These are phyloP conservation scores for Acorus calamus DNA, from an alignment of 106 monocot species.

Conservation along the genomic window DNA sequence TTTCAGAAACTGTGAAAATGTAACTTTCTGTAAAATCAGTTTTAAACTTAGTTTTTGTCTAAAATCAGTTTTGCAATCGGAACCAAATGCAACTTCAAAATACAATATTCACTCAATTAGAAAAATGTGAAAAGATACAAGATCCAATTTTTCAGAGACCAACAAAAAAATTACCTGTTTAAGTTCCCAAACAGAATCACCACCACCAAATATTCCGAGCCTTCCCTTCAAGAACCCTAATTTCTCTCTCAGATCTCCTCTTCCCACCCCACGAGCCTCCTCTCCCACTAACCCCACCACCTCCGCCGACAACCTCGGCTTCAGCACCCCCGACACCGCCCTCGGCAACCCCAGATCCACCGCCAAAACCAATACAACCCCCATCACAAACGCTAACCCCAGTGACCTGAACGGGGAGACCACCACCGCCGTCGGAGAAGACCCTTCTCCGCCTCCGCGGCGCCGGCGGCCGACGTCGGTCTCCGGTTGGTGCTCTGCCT, in stretches of 20 bases:
- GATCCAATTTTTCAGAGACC: not conserved
- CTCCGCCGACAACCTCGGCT: slow-evolving; percentile 33
- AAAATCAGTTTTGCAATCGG: no score
- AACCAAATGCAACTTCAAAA: no score
- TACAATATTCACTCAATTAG: no score
- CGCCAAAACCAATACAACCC: slow-evolving; percentile 12
- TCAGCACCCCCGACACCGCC: slow-evolving; percentile 9
- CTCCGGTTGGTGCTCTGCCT: not conserved
- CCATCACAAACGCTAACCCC: slow-evolving; percentile 15
- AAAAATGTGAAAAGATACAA: not conserved
- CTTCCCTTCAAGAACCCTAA: slow-evolving; percentile 31
- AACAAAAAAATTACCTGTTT: slow-evolving; percentile 24
- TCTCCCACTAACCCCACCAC: slow-evolving; percentile 27
- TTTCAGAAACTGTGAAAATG: no score
- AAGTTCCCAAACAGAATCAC: slow-evolving; percentile 47
- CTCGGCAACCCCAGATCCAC: slow-evolving; percentile 27
- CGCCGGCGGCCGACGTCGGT: not conserved
- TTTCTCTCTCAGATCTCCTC: slow-evolving; percentile 27
- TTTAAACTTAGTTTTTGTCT: no score
- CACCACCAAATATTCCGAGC: slow-evolving; percentile 18
- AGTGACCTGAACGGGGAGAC: not conserved
- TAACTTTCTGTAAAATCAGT: no score
- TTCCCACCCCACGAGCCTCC: slow-evolving; percentile 9
- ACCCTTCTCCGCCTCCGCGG: slow-evolving; percentile 4
- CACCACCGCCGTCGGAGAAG: not conserved